Base-by-base conservation (phyloP, 257 asterid genomes). In the Solanum raphanifolium region DNA sequence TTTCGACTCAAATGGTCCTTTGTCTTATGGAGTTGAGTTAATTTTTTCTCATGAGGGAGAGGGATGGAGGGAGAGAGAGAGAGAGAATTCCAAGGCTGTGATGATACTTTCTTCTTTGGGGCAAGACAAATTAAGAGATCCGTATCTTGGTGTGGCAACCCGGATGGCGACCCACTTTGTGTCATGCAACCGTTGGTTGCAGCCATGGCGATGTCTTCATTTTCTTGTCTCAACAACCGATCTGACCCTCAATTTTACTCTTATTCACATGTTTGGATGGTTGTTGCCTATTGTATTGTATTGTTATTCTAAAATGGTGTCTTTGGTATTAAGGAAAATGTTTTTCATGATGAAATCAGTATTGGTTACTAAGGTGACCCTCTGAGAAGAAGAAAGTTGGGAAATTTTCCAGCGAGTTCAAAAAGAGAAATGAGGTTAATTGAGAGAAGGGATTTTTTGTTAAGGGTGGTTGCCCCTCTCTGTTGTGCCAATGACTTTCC, bases 391-490 rank as follows among this genome's bases (percentile, higher is more conserved):
- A 23, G 46, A 29, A 21, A 74, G 83, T 36, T 36, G 20, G 52
- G 83, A 74, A 36, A 21, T 74, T 74, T 20, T 36, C 48, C 25
- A 23, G 32, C 0, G 13, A 5, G 55, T 15, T n/a, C 55, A 75
- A 46, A 75, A 38, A 36, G 21, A 38, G 82, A 73, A 73, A 73
- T 20, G 82, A 73, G 82, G 46, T 21, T 21, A 72, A 20, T 21
- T 18, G 46, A 73, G 46, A 36, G 81, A 73, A 34, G 81, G 46
- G 29, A 73, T 73, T 73, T 73, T 60, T 34, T 5, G 20, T 23
- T 27, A 38, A 65, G 81, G 81, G 87, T 66, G 81, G 87, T 85
- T 85, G 43, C 43, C 84, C 39, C 88, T 86, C 74, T 86, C 84
- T 73, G 25, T 29, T 38, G 65, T 10, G 66, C 87, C 87, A 69